A percentile compares a stretch with the other conserved stretches of the same genome.
phyloP scores from a whole-genome alignment of 2,329 filamentous ascomycete species.

The Sarocladium kiliense region DNA sequence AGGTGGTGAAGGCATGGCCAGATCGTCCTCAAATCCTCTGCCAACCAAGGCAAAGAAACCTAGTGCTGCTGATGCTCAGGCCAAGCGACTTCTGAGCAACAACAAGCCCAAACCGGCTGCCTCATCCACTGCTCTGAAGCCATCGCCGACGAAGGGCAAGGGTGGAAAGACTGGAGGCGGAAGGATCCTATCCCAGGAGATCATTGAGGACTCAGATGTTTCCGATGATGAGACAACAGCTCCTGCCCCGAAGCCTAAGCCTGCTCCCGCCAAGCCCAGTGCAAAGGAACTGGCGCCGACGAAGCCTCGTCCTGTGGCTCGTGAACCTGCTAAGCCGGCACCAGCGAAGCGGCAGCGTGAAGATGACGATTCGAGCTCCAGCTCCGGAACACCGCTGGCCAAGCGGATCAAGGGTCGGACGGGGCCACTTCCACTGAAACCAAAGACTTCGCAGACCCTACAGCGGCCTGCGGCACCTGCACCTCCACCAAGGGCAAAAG shows the following conservation, averaged over 20 bases:
- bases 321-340: constrained; percentile 28
- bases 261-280: constrained; percentile 22
- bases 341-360: constrained; percentile 47
- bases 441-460: background rate
- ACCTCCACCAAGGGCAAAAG: constrained; percentile 36
- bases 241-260: constrained; percentile 20
- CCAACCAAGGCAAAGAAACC: constrained; percentile 52
- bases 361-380: constrained; percentile 51
- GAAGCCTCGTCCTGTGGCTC: constrained; percentile 26
- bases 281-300: constrained; percentile 24
- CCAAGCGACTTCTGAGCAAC: constrained; percentile 45
- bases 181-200: constrained; percentile 49
- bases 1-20: constrained; percentile 39
- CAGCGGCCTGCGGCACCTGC: background rate
- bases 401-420: constrained; percentile 45
- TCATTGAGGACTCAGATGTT: constrained; percentile 51
- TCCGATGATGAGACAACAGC: constrained; percentile 42
- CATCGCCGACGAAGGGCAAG: constrained; percentile 38
- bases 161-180: constrained; percentile 33
- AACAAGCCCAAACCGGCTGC: constrained; percentile 29
- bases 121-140: constrained; percentile 23
- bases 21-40: constrained; percentile 47
- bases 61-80: constrained; percentile 47
- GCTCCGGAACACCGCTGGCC: constrained; percentile 52
- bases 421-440: background rate